Evolutionary conservation across 352 stramenopile genomes (phyloP).

Genomic region (Phytophthora pistaciae): DNA sequence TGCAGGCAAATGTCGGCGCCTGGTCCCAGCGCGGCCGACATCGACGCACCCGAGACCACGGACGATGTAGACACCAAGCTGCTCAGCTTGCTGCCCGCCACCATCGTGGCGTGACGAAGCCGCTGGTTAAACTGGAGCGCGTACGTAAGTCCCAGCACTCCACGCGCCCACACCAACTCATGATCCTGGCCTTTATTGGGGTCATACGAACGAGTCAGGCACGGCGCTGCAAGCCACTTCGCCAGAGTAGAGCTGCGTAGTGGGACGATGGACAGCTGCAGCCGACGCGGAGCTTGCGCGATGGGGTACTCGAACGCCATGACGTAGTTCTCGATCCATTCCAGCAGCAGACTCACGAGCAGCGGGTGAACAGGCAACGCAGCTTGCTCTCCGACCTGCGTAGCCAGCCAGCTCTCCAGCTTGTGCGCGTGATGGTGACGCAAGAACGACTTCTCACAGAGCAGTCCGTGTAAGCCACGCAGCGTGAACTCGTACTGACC

Average conservation of each 20-base stretch:
- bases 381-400: slow-evolving; percentile 47
- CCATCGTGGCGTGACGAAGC: slow-evolving; percentile 58
- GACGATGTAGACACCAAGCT: slow-evolving; percentile 43
- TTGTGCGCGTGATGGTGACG: slow-evolving; percentile 63
- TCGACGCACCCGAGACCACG: slow-evolving; percentile 28
- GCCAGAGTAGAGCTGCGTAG: slow-evolving; percentile 44
- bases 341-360: slow-evolving; percentile 58
- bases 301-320: slow-evolving; percentile 83
- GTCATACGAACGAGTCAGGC: slow-evolving; percentile 20
- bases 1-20: slow-evolving; percentile 59
- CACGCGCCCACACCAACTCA: slow-evolving; percentile 46
- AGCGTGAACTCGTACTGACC: slow-evolving; percentile 65
- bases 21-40: slow-evolving; percentile 34
- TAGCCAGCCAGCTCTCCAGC: slow-evolving; percentile 62
- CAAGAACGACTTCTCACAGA: slow-evolving; percentile 77
- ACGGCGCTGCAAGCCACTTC: slow-evolving; percentile 49
- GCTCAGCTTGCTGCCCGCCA: slow-evolving; percentile 64
- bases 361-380: slow-evolving; percentile 64
- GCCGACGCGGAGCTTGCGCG: slow-evolving; percentile 49
- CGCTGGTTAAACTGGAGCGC: slow-evolving; percentile 78
- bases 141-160: slow-evolving; percentile 59
- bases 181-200: slow-evolving; percentile 21
- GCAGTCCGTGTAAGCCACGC: slow-evolving; percentile 55
- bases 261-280: slow-evolving; percentile 76
- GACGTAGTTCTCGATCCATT: slow-evolving; percentile 84